Conservation (phyloP, 768 basidiomycete genomes). For the Lactarius sp. region DNA sequence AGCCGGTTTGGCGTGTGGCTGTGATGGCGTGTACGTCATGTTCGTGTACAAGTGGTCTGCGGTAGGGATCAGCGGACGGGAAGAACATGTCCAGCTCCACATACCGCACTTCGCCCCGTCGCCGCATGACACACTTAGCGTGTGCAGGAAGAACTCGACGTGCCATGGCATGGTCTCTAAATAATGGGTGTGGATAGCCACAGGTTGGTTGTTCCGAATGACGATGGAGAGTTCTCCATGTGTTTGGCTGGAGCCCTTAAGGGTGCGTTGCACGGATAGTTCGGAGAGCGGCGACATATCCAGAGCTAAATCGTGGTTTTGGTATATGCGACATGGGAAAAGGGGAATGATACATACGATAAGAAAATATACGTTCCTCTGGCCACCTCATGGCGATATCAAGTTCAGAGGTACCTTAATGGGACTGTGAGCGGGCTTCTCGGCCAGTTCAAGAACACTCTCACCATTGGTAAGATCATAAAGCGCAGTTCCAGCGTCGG, state of each 20-base stretch:
- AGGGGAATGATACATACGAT: slow-evolving; percentile 40
- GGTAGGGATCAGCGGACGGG: slow-evolving; percentile 2
- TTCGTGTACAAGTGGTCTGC: slow-evolving; percentile 61
- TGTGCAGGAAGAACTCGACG: slow-evolving; percentile 83
- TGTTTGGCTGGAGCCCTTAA: slow-evolving; percentile 72
- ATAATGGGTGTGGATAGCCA: slow-evolving; percentile 52
- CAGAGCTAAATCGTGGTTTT: slow-evolving; percentile 32
- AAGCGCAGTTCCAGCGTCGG: slow-evolving; percentile 34
- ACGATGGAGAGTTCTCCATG: slow-evolving; percentile 65
- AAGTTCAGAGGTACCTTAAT: slow-evolving; percentile 35
- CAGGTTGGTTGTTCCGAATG: slow-evolving; percentile 54
- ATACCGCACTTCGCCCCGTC: slow-evolving; percentile 45
- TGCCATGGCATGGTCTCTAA: slow-evolving; percentile 94
- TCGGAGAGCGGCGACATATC: slow-evolving; percentile 43
- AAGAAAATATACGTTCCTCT: slow-evolving; percentile 45
- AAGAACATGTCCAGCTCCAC: slow-evolving; percentile 24
- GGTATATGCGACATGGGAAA: background rate
- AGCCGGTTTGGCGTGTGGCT: slow-evolving; percentile 69
- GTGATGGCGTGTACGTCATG: slow-evolving; percentile 61
- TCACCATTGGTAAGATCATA: slow-evolving; percentile 50
- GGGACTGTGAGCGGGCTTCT: slow-evolving; percentile 18
- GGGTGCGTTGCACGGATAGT: slow-evolving; percentile 60
- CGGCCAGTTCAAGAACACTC: slow-evolving; percentile 19
- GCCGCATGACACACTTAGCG: slow-evolving; percentile 47
- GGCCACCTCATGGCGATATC: slow-evolving; percentile 57